Evolutionary conservation across 768 basidiomycete genomes (phyloP).

Genomic region (Kwoniella europaea): DNA sequence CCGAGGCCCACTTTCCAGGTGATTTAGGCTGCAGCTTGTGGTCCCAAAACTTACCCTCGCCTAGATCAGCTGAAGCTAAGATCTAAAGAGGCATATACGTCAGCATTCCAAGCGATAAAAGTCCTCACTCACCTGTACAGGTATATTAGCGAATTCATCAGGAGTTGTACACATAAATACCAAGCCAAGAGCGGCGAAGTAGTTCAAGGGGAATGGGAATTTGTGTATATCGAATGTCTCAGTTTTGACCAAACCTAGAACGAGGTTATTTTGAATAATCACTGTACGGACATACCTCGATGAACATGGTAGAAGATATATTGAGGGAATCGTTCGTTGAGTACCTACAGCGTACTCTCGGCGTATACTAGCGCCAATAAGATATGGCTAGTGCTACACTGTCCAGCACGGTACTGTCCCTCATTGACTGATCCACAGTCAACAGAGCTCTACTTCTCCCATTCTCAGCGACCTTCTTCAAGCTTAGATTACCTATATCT

Average conservation of each 20-base stretch:
- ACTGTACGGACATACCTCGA: constrained; percentile 20
- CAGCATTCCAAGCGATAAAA: background rate
- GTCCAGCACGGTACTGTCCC: constrained; percentile 36
- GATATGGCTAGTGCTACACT: constrained; percentile 9
- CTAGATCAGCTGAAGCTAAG: constrained; percentile 4
- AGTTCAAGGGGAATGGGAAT: constrained; percentile 30
- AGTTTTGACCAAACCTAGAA: constrained; percentile 23
- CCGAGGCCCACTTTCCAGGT: constrained; percentile 20
- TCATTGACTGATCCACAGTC: constrained; percentile 27
- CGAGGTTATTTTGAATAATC: background rate
- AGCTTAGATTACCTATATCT: constrained; percentile 29
- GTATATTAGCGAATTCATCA: constrained; percentile 17
- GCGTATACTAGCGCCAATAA: no score
- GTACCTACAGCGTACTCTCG: constrained; percentile 5
- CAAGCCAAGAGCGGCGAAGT: constrained; percentile 12
- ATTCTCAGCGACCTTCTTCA: constrained; percentile 18
- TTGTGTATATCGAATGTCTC: constrained; percentile 5
- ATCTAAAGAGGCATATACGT: constrained; percentile 1
- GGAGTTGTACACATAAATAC: constrained; percentile 4
- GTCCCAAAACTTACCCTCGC: constrained; percentile 14
- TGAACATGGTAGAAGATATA: constrained; percentile 23
- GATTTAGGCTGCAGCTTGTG: constrained; percentile 13
- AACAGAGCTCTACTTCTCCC: constrained; percentile 9
- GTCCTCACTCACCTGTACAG: constrained; percentile 26
- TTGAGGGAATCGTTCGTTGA: constrained; percentile 28